phyloP scores from a whole-genome alignment of 805 yeast species.

The Cyberlindnera sargentensis region DNA sequence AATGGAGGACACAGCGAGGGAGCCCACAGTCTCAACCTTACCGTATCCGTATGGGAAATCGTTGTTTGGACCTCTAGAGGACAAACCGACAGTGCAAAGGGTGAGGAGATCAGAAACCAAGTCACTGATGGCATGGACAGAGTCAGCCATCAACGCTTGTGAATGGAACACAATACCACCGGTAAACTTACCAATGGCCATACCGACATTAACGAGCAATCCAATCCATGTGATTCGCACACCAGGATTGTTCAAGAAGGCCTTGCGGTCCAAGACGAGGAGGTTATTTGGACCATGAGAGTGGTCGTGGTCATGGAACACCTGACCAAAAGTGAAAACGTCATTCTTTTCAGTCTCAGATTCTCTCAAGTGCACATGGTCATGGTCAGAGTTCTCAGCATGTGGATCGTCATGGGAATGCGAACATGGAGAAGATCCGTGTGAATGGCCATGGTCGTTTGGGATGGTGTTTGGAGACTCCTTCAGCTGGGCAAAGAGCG shows the following conservation, averaged over 20 bases:
- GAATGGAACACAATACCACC: constrained; percentile 95
- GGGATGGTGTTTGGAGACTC: background rate
- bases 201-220: constrained; percentile 68
- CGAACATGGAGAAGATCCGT: constrained; percentile 6
- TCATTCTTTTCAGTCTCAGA: constrained; percentile 39
- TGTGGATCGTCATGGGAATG: constrained; percentile 19
- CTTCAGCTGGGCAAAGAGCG: constrained; percentile 3
- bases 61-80: constrained; percentile 50
- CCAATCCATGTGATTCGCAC: constrained; percentile 94
- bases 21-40: constrained; percentile 87
- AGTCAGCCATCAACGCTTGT: constrained; percentile 89
- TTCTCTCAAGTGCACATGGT: constrained; percentile 34
- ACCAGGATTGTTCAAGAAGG: constrained; percentile 63
- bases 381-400: constrained; percentile 23
- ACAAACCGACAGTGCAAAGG: constrained; percentile 76
- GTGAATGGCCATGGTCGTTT: constrained; percentile 23
- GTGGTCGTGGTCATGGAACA: constrained; percentile 26
- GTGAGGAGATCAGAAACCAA: constrained; percentile 86
- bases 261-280: constrained; percentile 33
- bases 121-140: constrained; percentile 89
- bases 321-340: constrained; percentile 29
- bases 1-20: constrained; percentile 79
- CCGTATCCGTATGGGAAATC: constrained; percentile 86
- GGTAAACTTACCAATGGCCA: constrained; percentile 79
- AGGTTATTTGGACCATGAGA: constrained; percentile 29